Conservation (phyloP, 108 stramenopile species). For the Phaeodactylum tricornutum region DNA sequence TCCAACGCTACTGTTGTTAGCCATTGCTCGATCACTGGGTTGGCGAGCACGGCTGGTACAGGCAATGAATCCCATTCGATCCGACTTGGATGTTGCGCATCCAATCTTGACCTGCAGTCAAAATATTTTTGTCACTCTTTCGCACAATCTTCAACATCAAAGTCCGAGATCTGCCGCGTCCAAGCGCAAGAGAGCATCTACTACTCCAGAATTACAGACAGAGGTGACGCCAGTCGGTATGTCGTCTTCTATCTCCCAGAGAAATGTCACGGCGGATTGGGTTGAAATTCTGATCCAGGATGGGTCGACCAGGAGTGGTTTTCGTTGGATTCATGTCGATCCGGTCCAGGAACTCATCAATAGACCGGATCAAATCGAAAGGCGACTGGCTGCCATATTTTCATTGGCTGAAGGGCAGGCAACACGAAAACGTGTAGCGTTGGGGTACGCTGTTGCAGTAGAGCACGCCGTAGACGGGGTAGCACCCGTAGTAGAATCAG, state of each 20-base stretch:
- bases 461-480: no score
- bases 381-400: conserved; percentile 6
- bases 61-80: conserved; percentile 37
- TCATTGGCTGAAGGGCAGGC: no score
- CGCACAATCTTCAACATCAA: neutral
- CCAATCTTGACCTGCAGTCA: conserved; percentile 27
- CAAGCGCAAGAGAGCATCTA: conserved; percentile 2
- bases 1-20: conserved; percentile 15
- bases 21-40: conserved; percentile 58
- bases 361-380: neutral
- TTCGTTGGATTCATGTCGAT: no score
- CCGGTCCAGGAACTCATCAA: neutral
- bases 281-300: no score
- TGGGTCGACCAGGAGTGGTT: no score
- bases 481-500: no score
- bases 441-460: conserved; percentile 2
- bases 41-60: conserved; percentile 74
- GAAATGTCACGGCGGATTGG: no score
- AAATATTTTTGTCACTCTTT: conserved; percentile 1
- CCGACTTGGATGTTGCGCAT: conserved; percentile 63
- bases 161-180: neutral
- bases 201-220: neutral
- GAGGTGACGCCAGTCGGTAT: no score
- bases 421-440: conserved; percentile 2
- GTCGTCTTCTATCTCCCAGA: no score